phyloP scores from a whole-genome alignment of 148 eudicot genomes.

The Vaccinium macrocarpon region DNA sequence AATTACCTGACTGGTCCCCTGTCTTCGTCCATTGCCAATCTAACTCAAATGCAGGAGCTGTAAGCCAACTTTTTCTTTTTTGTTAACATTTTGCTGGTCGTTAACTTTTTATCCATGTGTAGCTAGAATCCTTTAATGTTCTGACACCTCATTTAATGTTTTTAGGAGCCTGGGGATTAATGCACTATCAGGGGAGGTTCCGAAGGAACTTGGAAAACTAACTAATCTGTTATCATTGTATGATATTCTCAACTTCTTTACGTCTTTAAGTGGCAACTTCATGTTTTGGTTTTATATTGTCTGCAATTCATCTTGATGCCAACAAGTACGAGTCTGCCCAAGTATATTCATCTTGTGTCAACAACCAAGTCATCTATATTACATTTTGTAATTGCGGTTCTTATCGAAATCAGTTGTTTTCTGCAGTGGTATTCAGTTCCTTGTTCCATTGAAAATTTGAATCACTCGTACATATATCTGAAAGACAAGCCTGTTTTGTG shows the following conservation, averaged over 20 bases:
- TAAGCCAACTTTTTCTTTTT: conserved; percentile 27
- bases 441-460: not conserved
- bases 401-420: not conserved
- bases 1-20: conserved; percentile 74
- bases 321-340: not conserved
- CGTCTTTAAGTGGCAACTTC: not conserved
- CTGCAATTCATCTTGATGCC: not conserved
- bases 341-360: not conserved
- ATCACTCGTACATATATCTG: not conserved
- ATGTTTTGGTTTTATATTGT: not conserved
- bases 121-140: conserved; percentile 1
- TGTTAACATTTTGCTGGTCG: not conserved
- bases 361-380: not conserved
- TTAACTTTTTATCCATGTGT: conserved; percentile 14
- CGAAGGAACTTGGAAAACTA: not conserved
- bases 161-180: not conserved
- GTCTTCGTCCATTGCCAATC: conserved; percentile 65
- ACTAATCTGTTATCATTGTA: not conserved
- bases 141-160: conserved; percentile 26
- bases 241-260: not conserved
- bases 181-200: not conserved
- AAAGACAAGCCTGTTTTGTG: not conserved
- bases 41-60: conserved; percentile 67
- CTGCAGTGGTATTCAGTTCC: not conserved
- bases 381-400: not conserved